phyloP scores from a whole-genome alignment of 257 asterid species.

The Gardenia jasminoides region DNA sequence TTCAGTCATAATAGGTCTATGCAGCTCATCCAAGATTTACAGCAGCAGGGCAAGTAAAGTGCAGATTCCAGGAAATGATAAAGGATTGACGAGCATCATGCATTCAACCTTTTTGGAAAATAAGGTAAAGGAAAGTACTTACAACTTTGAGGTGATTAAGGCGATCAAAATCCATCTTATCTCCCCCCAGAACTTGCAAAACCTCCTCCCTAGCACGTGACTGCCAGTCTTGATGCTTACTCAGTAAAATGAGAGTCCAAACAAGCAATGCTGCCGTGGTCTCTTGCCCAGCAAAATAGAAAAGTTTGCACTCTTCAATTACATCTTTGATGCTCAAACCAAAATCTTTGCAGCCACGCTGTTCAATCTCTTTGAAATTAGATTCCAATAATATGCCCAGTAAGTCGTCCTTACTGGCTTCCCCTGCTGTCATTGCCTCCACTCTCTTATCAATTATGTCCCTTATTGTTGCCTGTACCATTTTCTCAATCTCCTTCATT shows the following conservation, averaged over 20 bases:
- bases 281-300: slow-evolving; percentile 30
- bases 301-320: slow-evolving; percentile 28
- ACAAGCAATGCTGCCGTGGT: slow-evolving; percentile 22
- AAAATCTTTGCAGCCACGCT: slow-evolving; percentile 10
- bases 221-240: slow-evolving; percentile 26
- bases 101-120: background rate
- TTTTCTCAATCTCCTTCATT: slow-evolving; percentile 22
- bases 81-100: too few relatives aligned
- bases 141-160: slow-evolving; percentile 25
- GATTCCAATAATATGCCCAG: slow-evolving; percentile 25
- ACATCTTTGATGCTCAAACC: slow-evolving; percentile 23
- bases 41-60: background rate
- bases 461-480: slow-evolving; percentile 13
- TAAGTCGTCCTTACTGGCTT: slow-evolving; percentile 14
- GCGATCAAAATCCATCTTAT: slow-evolving; percentile 16
- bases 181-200: slow-evolving; percentile 10
- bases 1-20: too few relatives aligned
- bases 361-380: slow-evolving; percentile 20
- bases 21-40: background rate
- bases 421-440: slow-evolving; percentile 11
- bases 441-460: slow-evolving; percentile 15
- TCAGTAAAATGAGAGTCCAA: slow-evolving; percentile 21
- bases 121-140: background rate
- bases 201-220: slow-evolving; percentile 27
- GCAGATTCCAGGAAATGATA: background rate